Percentiles rank a stretch among this genome's conserved stretches.
Evolutionary conservation across 257 asterid genomes (phyloP).

Genomic region (Plantago elongata): DNA sequence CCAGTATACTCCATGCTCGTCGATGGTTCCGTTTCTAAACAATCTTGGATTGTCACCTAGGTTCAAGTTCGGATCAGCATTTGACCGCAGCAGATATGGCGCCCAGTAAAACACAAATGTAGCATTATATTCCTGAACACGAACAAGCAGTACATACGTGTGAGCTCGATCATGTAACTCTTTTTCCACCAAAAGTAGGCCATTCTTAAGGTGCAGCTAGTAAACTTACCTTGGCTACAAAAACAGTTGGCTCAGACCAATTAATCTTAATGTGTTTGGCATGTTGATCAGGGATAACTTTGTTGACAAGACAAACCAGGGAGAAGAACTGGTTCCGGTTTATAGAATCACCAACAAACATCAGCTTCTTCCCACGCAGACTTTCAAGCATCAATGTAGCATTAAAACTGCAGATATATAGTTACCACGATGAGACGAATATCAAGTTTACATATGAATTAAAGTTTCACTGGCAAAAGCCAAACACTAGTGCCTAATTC

Average conservation of each 20-base stretch:
- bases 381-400: conserved; percentile 63
- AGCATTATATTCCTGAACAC: conserved; percentile 62
- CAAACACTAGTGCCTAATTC: too few relatives aligned
- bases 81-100: conserved; percentile 78
- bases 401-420: conserved; percentile 46
- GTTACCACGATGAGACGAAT: neutral
- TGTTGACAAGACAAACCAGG: conserved; percentile 67
- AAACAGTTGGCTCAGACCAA: conserved; percentile 45
- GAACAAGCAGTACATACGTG: neutral
- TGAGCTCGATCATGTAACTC: neutral
- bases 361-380: conserved; percentile 61
- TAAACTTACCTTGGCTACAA: conserved; percentile 60
- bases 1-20: conserved; percentile 68
- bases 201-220: too few relatives aligned
- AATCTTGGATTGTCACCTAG: conserved; percentile 53
- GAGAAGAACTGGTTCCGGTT: conserved; percentile 69
- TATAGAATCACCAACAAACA: conserved; percentile 81
- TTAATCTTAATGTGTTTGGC: conserved; percentile 46
- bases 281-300: conserved; percentile 34
- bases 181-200: too few relatives aligned
- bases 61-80: conserved; percentile 58
- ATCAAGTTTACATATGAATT: too few relatives aligned
- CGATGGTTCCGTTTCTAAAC: conserved; percentile 56
- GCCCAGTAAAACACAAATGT: conserved; percentile 84
- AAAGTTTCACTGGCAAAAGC: too few relatives aligned